Evolutionary conservation across 768 basidiomycete species (phyloP), one percentile per base, ranked within the genome.

Genomic region (Paxillus rubicundulus): DNA sequence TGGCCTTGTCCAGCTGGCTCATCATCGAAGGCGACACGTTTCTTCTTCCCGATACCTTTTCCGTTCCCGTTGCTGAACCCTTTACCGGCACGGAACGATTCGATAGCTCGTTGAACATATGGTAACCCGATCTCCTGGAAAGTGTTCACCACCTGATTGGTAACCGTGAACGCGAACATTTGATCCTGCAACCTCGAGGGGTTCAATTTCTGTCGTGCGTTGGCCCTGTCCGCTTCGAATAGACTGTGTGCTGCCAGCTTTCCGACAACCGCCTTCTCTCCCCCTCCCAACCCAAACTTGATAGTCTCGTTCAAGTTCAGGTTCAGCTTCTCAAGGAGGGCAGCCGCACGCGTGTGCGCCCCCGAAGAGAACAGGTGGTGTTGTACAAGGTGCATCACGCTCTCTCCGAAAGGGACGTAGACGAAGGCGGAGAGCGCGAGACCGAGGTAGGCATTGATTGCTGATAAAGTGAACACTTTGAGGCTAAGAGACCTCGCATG

Each of bases 341-440:
- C 34, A 45, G 57, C 48, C 6, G 52, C 55, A 34, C 48, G 27
- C 24, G 54, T 49, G 2, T 47, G 64, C 9, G 62, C 47, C 10
- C 53, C 55, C 9, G 16, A 18, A 28, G 59, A 61, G 47, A 68
- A 71, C 34, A 73, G 47, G 50, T 61, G 51, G 5, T 50, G 24
- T 33, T 74, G 75, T 28, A 80, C 73, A 45, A 75, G 65, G 8
- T 77, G 72, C 89, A 94, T 92, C 55, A 92, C 83, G 47, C 80
- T 79, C 64, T 87, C 87, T 27, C 94, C 94, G 57, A 95, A 97
- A 0, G 94, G 94, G 4, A 96, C 90, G 66, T 98, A 99, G 45
- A 97, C 82, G 64, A 94, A 98, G 14, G 95, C 93, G n/a, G 88
- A 92, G 14, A 98, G 82, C 6, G 82, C 85, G n/a, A 99, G 80